phyloP scores from a whole-genome alignment of 345 rosid species.

The Brassica incana region DNA sequence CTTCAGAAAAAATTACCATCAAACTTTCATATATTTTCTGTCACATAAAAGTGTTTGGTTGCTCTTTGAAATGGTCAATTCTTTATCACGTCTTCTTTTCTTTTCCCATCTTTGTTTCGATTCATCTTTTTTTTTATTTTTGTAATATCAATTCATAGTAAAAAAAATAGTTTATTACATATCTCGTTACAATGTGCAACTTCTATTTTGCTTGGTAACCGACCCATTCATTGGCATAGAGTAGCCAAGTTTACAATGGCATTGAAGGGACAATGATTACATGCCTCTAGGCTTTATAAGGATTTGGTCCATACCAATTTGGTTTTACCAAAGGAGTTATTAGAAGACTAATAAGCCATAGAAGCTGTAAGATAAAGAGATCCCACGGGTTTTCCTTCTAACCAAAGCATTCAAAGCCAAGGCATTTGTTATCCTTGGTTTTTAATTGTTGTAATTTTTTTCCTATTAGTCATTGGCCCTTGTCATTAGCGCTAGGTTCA shows the following conservation, averaged over 20 bases:
- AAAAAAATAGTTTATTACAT: conserved; percentile 2
- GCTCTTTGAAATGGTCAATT: conserved; percentile 31
- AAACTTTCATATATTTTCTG: conserved; percentile 14
- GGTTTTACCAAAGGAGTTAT: background rate
- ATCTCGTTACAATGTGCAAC: background rate
- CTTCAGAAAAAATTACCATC: conserved; percentile 15
- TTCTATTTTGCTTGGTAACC: background rate
- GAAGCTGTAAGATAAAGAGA: background rate
- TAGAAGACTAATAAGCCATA: background rate
- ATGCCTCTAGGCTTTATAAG: background rate
- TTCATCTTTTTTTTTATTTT: background rate
- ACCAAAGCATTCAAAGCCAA: background rate
- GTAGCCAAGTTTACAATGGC: background rate
- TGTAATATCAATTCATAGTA: conserved; percentile 7
- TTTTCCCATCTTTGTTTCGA: background rate
- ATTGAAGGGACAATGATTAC: background rate
- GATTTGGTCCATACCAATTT: background rate
- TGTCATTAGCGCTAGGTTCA: background rate
- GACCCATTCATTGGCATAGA: background rate
- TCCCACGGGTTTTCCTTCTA: background rate
- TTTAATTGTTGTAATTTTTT: background rate
- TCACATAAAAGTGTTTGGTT: conserved; percentile 23
- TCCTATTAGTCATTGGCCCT: background rate
- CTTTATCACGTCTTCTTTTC: conserved; percentile 2
- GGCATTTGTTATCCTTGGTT: background rate